phyloP scores from a whole-genome alignment of 2,329 filamentous ascomycete genomes.

The Xenoacremonium recifei region DNA sequence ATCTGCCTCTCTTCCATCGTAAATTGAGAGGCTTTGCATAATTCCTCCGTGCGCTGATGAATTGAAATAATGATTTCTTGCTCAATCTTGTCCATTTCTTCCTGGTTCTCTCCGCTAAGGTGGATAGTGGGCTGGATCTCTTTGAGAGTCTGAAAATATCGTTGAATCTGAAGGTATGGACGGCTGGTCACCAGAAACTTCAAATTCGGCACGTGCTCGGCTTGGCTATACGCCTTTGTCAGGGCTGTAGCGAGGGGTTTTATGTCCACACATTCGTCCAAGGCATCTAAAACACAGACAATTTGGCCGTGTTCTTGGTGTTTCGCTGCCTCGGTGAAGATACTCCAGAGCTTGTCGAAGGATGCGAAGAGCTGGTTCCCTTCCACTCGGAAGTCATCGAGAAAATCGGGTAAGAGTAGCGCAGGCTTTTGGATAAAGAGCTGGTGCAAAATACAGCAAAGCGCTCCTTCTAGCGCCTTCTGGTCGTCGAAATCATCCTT shows the following conservation, averaged over 20 bases:
- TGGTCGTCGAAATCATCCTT: conserved; percentile 41
- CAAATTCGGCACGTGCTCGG: conserved; percentile 15
- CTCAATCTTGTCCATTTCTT: conserved; percentile 16
- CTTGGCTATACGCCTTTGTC: conserved; percentile 19
- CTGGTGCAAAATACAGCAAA: conserved; percentile 38
- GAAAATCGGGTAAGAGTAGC: conserved; percentile 21
- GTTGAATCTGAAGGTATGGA: conserved; percentile 24
- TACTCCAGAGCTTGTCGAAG: conserved; percentile 30
- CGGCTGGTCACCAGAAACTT: conserved; percentile 38
- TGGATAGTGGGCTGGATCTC: conserved; percentile 12
- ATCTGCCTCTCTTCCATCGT: conserved; percentile 7
- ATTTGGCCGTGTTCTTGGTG: conserved; percentile 19
- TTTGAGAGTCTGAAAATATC: conserved; percentile 13
- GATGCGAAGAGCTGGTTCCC: conserved; percentile 15
- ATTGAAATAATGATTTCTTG: conserved; percentile 21
- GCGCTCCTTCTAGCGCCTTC: conserved; percentile 24
- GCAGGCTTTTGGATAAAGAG: conserved; percentile 27
- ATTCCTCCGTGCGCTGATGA: conserved; percentile 4
- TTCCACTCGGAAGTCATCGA: conserved; percentile 17
- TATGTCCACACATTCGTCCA: conserved; percentile 37
- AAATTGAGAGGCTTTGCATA: conserved; percentile 3
- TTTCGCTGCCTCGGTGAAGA: conserved; percentile 18
- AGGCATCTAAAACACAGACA: conserved; percentile 38
- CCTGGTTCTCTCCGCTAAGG: conserved; percentile 15
- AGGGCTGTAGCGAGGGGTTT: conserved; percentile 11